A percentile compares a stretch with the other conserved stretches of the same genome.
phyloP scores from a whole-genome alignment of 257 asterid genomes.

The Nicotiana noctiflora region DNA sequence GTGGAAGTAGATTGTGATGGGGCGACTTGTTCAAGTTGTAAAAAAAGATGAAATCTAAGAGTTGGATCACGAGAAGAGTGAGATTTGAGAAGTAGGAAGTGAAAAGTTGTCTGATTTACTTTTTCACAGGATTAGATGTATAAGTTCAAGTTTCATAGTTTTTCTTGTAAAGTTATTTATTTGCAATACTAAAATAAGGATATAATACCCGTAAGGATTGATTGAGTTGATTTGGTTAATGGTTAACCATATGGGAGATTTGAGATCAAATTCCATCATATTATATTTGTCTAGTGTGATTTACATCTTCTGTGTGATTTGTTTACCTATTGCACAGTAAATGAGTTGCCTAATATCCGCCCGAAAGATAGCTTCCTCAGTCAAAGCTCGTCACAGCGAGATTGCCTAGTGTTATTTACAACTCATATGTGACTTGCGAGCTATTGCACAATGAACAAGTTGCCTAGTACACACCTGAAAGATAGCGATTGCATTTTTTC shows the following conservation, averaged over 20 bases:
- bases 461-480: too few species aligned
- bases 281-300: too few species aligned
- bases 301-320: too few species aligned
- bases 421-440: too few species aligned
- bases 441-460: too few species aligned
- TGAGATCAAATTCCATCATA: rapidly evolving
- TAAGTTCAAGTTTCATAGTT: neutral
- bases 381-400: too few species aligned
- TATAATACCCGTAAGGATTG: rapidly evolving
- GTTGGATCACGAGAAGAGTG: neutral
- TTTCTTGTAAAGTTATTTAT: neutral
- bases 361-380: too few species aligned
- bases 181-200: neutral
- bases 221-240: too few species aligned
- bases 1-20: conserved; percentile 15
- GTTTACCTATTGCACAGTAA: too few species aligned
- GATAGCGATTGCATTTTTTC: too few species aligned
- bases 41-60: neutral
- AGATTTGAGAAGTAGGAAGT: neutral
- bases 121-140: neutral
- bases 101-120: neutral
- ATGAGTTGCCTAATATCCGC: too few species aligned
- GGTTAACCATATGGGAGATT: rapidly evolving
- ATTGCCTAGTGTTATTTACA: too few species aligned
- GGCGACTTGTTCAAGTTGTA: conserved; percentile 22